Base-by-base conservation (phyloP, 768 basidiomycete species). In the Tephrocybe rancida region DNA sequence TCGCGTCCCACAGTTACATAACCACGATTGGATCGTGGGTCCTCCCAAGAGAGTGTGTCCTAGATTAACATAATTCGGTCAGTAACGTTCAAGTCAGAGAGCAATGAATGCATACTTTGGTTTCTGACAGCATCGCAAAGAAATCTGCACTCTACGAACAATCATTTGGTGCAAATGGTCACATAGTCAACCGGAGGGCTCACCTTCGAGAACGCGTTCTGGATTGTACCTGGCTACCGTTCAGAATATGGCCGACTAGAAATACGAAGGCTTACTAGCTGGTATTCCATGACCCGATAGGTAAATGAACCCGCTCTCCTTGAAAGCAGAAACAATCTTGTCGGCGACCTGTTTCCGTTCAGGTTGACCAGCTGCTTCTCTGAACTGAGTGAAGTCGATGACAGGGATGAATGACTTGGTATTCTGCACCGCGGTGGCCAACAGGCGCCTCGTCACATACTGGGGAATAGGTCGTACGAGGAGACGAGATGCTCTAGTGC, bases 1-100 rank as follows among this genome's bases (percentile, higher is more conserved):
- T 95, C 93, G 18, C 92, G 82, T 16, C 92, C 92, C 34, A 89
- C 74, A 57, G 77, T 73, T 44, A 95, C 89, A 66, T 92, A 94
- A 27, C 92, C 92, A 50, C 93, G 81, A 62, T 95, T 93, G 7
- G 90, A 81, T 35, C 89, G 84, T 54, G 92, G 90, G 65, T 92
- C 89, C 50, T 89, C 86, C 92, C 92, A 94, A 52, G 85, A 84
- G 5, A 93, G 77, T 55, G 74, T 71, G 44, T 77, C 72, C 85
- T 90, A 58, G 7, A 30, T 3, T 19, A 13, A 7, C 7, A 37
- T 18, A 13, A 5, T 5, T 13, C 5, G 16, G 16, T 37, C 35
- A 37, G n/a, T n/a, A 18, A 6, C 11, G 21, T 19, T 3, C 18
- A 19, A 22, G 6, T 41, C 6, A 5, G 21, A 3, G 6, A 19